Percentiles rank a stretch among this genome's conserved stretches.
Conservation (phyloP, 108 stramenopile species). For the Parmales sp. region DNA sequence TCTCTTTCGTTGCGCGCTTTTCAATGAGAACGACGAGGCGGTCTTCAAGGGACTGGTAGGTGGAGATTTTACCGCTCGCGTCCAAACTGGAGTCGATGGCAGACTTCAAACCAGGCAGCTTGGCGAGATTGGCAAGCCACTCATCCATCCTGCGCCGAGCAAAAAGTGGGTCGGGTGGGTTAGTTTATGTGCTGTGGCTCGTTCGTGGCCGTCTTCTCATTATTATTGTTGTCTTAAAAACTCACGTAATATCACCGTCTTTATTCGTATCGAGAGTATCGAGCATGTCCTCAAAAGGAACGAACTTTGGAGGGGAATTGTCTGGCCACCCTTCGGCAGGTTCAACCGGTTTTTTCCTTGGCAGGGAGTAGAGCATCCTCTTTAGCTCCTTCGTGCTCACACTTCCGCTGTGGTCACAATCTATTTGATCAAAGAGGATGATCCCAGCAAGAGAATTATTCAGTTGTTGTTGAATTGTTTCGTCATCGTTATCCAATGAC, state of each 20-base stretch:
- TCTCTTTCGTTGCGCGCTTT: background rate
- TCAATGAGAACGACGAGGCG: background rate
- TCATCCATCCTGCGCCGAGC: no score
- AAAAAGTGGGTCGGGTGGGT: no score
- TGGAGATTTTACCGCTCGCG: background rate
- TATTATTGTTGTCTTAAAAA: no score
- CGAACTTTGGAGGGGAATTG: background rate
- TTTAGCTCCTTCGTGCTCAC: slow-evolving; percentile 4
- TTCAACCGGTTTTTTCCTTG: background rate
- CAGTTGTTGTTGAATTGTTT: background rate
- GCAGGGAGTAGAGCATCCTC: background rate
- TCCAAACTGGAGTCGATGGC: background rate
- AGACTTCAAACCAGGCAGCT: background rate
- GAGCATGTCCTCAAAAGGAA: slow-evolving; percentile 1
- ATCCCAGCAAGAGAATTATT: background rate
- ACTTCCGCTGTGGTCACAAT: background rate
- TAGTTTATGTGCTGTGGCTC: no score
- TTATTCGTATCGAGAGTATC: background rate
- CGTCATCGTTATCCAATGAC: background rate
- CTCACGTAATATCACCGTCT: background rate
- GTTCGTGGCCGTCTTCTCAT: no score
- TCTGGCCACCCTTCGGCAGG: slow-evolving; percentile 2
- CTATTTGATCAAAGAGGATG: slow-evolving; percentile 6
- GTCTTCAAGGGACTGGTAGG: background rate
- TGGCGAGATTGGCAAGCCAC: background rate